Percentiles rank a stretch among this genome's conserved stretches.
Evolutionary conservation across 164 flowering plant species (phyloP).

Genomic region (Piper betle): DNA sequence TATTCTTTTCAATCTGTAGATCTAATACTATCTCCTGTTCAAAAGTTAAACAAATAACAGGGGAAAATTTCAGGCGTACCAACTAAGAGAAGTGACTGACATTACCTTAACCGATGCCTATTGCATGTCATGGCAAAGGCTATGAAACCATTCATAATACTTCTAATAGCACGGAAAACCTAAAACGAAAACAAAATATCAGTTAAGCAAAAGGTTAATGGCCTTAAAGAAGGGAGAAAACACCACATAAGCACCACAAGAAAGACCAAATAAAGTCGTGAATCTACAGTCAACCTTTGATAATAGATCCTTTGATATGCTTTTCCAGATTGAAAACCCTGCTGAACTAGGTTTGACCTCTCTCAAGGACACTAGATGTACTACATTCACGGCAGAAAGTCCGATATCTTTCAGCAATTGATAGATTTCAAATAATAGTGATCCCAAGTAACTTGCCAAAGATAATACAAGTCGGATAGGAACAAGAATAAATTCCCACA

Average conservation of each 20-base stretch:
- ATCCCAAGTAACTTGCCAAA: slow-evolving; percentile 11
- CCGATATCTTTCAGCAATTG: slow-evolving; percentile 7
- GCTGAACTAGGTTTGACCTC: slow-evolving; percentile 4
- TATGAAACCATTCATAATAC: slow-evolving; percentile 11
- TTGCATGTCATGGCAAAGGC: slow-evolving; percentile 12
- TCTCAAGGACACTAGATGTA: slow-evolving; percentile 1
- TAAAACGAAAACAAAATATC: background rate
- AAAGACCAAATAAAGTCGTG: background rate
- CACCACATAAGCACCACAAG: background rate
- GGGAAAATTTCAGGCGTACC: background rate
- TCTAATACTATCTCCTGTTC: background rate
- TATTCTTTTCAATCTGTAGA: background rate
- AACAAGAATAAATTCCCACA: slow-evolving; percentile 12
- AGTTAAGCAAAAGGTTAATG: background rate
- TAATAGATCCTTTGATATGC: slow-evolving; percentile 14
- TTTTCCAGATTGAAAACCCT: slow-evolving; percentile 8
- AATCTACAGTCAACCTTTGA: slow-evolving; percentile 5
- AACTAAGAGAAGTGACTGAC: background rate
- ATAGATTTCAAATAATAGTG: slow-evolving; percentile 10
- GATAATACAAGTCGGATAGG: slow-evolving; percentile 14
- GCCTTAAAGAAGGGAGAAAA: background rate
- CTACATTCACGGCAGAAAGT: background rate
- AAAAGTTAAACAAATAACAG: background rate
- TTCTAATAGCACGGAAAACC: slow-evolving; percentile 13
- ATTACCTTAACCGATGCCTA: slow-evolving; percentile 16